phyloP scores from a whole-genome alignment of 2,329 filamentous ascomycete species.

The Aspergillus proliferans region DNA sequence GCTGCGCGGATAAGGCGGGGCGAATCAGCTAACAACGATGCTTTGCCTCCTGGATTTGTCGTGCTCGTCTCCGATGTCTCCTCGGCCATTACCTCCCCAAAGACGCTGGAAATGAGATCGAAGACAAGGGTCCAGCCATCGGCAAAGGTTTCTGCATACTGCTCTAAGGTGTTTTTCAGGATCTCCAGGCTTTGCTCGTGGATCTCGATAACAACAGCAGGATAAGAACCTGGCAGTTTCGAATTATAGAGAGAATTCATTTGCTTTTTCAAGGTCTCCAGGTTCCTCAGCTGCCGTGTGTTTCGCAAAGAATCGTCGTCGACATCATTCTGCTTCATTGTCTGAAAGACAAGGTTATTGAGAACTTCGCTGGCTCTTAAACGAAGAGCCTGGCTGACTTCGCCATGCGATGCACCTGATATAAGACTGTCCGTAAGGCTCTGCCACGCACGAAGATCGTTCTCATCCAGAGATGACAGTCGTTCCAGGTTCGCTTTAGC shows the following conservation, averaged over 20 bases:
- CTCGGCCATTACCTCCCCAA: constrained; percentile 45
- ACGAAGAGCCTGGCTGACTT: constrained; percentile 34
- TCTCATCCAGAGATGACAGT: constrained; percentile 57
- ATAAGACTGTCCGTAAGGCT: constrained; percentile 55
- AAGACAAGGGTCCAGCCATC: constrained; percentile 84
- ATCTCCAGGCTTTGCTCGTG: constrained; percentile 75
- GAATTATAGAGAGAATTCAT: constrained; percentile 54
- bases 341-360: constrained; percentile 37
- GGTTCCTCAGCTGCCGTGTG: constrained; percentile 64
- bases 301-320: constrained; percentile 45
- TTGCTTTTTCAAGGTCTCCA: constrained; percentile 60
- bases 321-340: constrained; percentile 34
- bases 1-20: constrained; percentile 74
- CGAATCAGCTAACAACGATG: constrained; percentile 43
- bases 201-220: constrained; percentile 67
- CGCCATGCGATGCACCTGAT: constrained; percentile 35
- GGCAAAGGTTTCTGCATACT: constrained; percentile 75
- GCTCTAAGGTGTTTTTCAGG: constrained; percentile 75
- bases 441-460: constrained; percentile 69
- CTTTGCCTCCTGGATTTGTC: constrained; percentile 11
- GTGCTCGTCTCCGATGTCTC: constrained; percentile 19
- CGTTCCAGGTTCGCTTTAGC: constrained; percentile 69
- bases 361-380: constrained; percentile 58
- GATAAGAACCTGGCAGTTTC: constrained; percentile 51
- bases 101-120: constrained; percentile 76